Conservation (phyloP, 2,329 filamentous ascomycete species). For the Trichoderma sp. region DNA sequence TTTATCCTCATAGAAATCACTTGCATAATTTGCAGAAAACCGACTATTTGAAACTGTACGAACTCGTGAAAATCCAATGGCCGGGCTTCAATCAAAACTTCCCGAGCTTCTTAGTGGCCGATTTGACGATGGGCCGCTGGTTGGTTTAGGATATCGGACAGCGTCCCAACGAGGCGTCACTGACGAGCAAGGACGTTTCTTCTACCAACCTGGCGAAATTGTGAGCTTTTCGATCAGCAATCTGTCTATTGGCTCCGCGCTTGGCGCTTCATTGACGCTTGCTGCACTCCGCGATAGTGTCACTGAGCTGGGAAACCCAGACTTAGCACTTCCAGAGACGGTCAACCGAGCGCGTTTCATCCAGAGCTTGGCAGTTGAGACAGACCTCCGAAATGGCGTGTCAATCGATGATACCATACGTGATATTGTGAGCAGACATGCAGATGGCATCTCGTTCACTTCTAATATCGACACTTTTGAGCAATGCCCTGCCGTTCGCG, state of each 20-base stretch:
- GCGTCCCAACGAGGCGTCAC: neutral
- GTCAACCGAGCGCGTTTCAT: neutral
- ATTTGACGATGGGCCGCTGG: neutral
- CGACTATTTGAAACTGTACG: neutral
- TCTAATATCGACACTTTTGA: neutral
- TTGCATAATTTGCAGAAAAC: neutral
- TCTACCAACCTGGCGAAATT: neutral
- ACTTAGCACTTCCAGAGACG: neutral
- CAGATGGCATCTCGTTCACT: neutral
- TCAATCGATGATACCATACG: neutral
- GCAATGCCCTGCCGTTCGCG: neutral
- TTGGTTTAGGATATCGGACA: neutral
- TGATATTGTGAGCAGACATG: neutral
- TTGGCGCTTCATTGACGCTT: neutral
- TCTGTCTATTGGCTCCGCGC: neutral
- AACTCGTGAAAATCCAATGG: neutral
- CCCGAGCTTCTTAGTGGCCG: neutral
- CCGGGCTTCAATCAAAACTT: neutral
- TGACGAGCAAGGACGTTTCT: neutral
- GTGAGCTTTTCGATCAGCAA: neutral
- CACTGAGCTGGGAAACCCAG: neutral
- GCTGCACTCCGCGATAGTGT: neutral
- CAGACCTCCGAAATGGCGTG: neutral
- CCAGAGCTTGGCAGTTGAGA: neutral
- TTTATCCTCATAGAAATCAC: neutral